These are phyloP conservation scores for Penicillium canariense DNA, from an alignment of 495 filamentous ascomycete genomes.

Conservation along the genomic window DNA sequence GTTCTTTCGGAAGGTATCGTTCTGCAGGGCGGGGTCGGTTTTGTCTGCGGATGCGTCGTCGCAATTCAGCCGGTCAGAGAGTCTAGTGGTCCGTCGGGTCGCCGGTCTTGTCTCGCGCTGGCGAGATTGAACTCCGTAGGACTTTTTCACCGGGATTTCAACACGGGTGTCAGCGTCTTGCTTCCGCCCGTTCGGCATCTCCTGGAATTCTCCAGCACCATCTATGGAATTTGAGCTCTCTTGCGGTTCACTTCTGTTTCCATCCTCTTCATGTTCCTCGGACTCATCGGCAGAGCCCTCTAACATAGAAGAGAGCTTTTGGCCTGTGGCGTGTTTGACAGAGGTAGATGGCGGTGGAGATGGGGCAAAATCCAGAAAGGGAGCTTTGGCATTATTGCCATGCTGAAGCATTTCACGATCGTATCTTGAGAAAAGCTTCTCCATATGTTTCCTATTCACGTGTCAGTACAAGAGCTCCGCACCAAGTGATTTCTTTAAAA, in stretches of 20 bases:
- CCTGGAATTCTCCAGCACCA: not conserved
- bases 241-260: not conserved
- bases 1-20: conserved; percentile 23
- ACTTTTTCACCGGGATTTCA: conserved; percentile 34
- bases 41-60: conserved; percentile 15
- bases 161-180: conserved; percentile 10
- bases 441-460: conserved; percentile 33
- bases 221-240: conserved; percentile 1
- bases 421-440: conserved; percentile 33
- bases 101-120: conserved; percentile 7
- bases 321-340: conserved; percentile 3
- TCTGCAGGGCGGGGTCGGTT: not conserved
- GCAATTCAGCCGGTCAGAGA: conserved; percentile 1
- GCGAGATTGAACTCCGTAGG: not conserved
- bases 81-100: conserved; percentile 37
- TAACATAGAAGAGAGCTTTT: conserved; percentile 34
- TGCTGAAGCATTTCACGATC: conserved; percentile 9
- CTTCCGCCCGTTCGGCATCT: not conserved
- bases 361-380: not conserved
- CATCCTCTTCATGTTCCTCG: not conserved
- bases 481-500: not conserved
- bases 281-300: conserved; percentile 21
- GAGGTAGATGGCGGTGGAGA: not conserved
- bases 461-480: conserved; percentile 8
- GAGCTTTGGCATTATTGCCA: conserved; percentile 13